phyloP scores from a whole-genome alignment of 2,329 filamentous ascomycete species.

The Xylariaceae sp. region DNA sequence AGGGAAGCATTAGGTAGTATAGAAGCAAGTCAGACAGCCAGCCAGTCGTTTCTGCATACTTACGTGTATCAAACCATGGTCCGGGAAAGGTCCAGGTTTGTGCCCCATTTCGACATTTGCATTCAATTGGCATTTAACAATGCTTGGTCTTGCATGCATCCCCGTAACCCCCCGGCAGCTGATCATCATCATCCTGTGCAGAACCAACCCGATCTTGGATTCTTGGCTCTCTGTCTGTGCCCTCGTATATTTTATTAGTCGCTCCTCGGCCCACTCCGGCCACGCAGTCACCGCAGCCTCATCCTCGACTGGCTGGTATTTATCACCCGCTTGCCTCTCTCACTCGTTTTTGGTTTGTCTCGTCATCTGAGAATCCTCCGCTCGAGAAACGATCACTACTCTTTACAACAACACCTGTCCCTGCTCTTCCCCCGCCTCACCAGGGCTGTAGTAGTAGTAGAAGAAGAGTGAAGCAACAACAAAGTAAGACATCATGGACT shows the following conservation, averaged over 20 bases:
- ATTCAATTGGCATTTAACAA: conserved; percentile 9
- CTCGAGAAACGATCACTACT: conserved; percentile 3
- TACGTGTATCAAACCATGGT: conserved; percentile 18
- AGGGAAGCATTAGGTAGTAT: too few species aligned
- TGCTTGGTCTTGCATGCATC: conserved; percentile 11
- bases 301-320: conserved; percentile 30
- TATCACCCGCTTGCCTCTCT: conserved; percentile 21
- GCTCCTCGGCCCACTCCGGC: conserved; percentile 24
- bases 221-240: too few species aligned
- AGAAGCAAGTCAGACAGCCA: too few species aligned
- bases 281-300: conserved; percentile 32
- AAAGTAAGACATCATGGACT: conserved; percentile 24
- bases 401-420: conserved; percentile 2
- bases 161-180: conserved; percentile 14
- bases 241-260: conserved; percentile 23
- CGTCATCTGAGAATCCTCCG: conserved; percentile 7
- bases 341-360: conserved; percentile 9
- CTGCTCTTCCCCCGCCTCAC: conserved; percentile 5
- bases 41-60: too few species aligned
- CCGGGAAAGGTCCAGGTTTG: conserved; percentile 17
- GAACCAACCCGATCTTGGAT: conserved; percentile 23
- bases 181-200: conserved; percentile 15
- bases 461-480: conserved; percentile 15
- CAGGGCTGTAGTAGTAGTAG: conserved; percentile 11
- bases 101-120: too few species aligned